These are phyloP conservation scores for Cercospora canescens DNA, from an alignment of 2,329 filamentous ascomycete genomes.

Conservation along the genomic window DNA sequence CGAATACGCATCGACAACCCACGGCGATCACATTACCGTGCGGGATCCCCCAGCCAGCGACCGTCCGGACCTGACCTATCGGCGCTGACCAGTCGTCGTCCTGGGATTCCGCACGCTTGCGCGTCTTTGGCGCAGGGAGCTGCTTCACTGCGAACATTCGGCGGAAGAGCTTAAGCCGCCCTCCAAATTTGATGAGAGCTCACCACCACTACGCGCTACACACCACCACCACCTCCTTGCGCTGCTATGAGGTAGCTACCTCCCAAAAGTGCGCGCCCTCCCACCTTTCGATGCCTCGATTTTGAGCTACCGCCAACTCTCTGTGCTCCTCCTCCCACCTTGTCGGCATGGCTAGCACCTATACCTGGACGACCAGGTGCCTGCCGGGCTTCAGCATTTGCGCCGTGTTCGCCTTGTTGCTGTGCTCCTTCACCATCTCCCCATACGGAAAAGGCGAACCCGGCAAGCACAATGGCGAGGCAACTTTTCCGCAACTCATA, in stretches of 20 bases:
- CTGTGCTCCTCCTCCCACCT: not conserved
- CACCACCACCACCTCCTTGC: slow-evolving; percentile 4
- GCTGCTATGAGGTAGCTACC: not conserved
- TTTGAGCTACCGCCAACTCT: not conserved
- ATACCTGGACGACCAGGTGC: slow-evolving; percentile 31
- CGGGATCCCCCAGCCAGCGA: not conserved
- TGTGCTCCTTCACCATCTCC: slow-evolving; percentile 30
- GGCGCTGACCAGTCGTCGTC: not conserved
- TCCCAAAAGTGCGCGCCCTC: not conserved
- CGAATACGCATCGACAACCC: not conserved
- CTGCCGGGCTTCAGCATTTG: slow-evolving; percentile 32
- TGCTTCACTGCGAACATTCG: slow-evolving; percentile 8
- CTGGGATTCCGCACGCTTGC: not conserved
- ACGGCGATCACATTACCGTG: not conserved
- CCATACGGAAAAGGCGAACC: slow-evolving; percentile 30
- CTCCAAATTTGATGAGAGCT: slow-evolving; percentile 8
- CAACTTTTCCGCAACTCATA: slow-evolving; percentile 32
- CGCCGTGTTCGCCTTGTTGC: slow-evolving; percentile 26
- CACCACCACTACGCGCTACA: slow-evolving; percentile 9
- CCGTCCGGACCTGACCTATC: not conserved
- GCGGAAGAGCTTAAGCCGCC: slow-evolving; percentile 3
- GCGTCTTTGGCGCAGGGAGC: not conserved
- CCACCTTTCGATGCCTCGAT: slow-evolving; percentile 10
- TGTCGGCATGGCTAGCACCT: slow-evolving; percentile 24
- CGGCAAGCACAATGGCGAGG: slow-evolving; percentile 29